These are phyloP conservation scores for Bacterosira constricta DNA, from an alignment of 108 stramenopile genomes.

Conservation along the genomic window DNA sequence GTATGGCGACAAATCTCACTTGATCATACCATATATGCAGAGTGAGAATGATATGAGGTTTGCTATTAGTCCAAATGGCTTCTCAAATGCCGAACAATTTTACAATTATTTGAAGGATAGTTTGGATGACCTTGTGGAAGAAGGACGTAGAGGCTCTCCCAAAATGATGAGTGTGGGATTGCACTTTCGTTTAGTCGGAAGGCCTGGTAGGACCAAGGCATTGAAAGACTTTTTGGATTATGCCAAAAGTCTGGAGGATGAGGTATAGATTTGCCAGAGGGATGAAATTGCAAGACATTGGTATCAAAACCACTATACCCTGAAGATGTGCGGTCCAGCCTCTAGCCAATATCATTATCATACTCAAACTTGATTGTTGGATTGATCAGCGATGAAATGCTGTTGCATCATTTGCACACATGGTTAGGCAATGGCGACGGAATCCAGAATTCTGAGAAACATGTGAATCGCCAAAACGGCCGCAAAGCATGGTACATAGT, in stretches of 20 bases:
- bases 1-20: slow-evolving; percentile 70
- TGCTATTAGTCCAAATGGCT: slow-evolving; percentile 81
- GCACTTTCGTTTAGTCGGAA: slow-evolving; percentile 86
- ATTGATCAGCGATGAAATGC: no score
- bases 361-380: no score
- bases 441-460: no score
- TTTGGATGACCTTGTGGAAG: slow-evolving; percentile 73
- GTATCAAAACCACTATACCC: slow-evolving; percentile 82
- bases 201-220: slow-evolving; percentile 83
- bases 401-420: no score
- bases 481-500: no score
- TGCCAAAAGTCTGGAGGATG: slow-evolving; percentile 78
- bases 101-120: slow-evolving; percentile 77
- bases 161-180: slow-evolving; percentile 94
- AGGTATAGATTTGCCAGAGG: slow-evolving; percentile 90
- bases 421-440: no score
- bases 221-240: slow-evolving; percentile 88
- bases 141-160: slow-evolving; percentile 76
- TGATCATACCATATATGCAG: slow-evolving; percentile 91
- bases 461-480: no score
- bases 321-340: slow-evolving; percentile 10
- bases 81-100: slow-evolving; percentile 79
- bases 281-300: slow-evolving; percentile 90
- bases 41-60: slow-evolving; percentile 94
- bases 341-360: no score